Evolutionary conservation across 257 asterid genomes (phyloP).

Genomic region (Linaria vulgaris): DNA sequence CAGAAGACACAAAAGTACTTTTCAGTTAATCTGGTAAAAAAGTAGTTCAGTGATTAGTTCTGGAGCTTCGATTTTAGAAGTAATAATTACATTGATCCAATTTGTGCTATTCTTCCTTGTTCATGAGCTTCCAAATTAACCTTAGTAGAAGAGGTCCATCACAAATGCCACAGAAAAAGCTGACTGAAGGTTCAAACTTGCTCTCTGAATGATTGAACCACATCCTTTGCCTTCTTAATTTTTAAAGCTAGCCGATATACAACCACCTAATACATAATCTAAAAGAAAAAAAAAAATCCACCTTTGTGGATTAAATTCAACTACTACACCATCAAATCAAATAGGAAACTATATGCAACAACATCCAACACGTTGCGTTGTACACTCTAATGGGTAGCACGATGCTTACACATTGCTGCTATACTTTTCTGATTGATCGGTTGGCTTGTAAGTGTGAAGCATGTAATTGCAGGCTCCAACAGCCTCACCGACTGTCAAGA

Average conservation of each 20-base stretch:
- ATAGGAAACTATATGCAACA: neutral
- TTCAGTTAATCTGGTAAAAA: no score
- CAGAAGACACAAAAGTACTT: no score
- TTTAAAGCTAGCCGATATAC: conserved; percentile 1
- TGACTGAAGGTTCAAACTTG: neutral
- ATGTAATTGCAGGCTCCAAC: conserved; percentile 80
- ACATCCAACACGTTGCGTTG: neutral
- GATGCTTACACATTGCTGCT: conserved; percentile 49
- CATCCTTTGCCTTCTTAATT: neutral
- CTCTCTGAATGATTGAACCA: neutral
- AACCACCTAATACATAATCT: neutral
- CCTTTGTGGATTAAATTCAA: neutral
- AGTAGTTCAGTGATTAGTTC: no score
- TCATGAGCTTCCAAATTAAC: neutral
- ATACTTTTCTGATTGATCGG: conserved; percentile 36
- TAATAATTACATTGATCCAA: no score
- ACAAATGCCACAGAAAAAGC: neutral
- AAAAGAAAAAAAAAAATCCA: neutral
- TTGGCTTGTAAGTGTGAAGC: conserved; percentile 62
- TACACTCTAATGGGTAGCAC: neutral
- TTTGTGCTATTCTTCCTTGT: neutral
- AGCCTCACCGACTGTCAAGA: conserved; percentile 85
- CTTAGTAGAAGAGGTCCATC: no score
- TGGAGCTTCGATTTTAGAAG: no score
- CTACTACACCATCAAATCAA: neutral